Percentiles rank a stretch among this genome's conserved stretches.
Conservation (phyloP, 108 stramenopile species). For the Nannochloropsis gaditana region DNA sequence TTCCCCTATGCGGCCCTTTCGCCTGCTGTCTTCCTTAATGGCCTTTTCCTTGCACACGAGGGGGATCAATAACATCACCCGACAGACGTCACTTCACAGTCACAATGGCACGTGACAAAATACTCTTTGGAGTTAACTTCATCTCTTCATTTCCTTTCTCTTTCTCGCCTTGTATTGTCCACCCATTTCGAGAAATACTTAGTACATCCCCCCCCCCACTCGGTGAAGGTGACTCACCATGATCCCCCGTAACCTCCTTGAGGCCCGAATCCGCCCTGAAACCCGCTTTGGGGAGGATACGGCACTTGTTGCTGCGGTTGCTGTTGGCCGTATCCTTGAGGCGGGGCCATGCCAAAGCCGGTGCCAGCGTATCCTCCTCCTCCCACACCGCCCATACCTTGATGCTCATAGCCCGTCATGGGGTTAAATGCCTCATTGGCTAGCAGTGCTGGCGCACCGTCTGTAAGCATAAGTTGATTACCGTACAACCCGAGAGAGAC, state of each 20-base stretch:
- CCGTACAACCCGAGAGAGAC: constrained; percentile 13
- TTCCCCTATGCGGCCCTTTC: no score
- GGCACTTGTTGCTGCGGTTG: constrained; percentile 16
- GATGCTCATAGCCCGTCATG: background rate
- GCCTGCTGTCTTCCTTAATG: no score
- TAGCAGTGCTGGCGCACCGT: background rate
- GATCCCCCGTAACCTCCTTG: background rate
- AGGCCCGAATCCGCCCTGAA: background rate
- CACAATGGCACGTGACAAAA: no score
- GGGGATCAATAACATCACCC: no score
- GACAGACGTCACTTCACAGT: no score
- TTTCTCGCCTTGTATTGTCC: background rate
- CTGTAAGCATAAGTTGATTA: background rate
- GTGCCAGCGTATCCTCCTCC: background rate
- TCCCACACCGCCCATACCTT: background rate
- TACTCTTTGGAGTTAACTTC: no score
- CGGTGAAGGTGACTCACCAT: background rate
- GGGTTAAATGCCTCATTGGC: constrained; percentile 8
- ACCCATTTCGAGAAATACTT: background rate
- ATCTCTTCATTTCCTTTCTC: background rate
- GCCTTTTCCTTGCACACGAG: no score
- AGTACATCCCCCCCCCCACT: no score
- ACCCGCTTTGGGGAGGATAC: background rate
- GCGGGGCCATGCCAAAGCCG: constrained; percentile 3
- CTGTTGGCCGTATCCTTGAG: background rate